Percentiles rank a stretch among this genome's conserved stretches.
phyloP scores from a whole-genome alignment of 495 filamentous ascomycete genomes.

The Podospora conica region DNA sequence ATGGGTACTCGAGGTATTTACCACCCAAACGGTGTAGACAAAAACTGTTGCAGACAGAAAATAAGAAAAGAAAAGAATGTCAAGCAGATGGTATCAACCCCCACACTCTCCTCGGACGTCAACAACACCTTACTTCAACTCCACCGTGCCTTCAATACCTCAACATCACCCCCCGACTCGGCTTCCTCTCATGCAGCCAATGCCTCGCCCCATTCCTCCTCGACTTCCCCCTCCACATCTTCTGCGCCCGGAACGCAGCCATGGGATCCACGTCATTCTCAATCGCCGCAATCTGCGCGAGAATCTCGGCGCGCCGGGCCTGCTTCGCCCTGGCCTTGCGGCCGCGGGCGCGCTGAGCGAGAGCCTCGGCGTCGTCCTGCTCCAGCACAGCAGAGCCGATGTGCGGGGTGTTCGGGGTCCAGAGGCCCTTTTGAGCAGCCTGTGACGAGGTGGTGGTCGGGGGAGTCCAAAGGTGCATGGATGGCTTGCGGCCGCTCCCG shows the following conservation, averaged over 20 bases:
- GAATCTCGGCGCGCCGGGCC: constrained; percentile 16
- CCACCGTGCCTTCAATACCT: constrained; percentile 17
- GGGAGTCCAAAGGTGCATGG: constrained; percentile 6
- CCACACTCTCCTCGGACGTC: neutral
- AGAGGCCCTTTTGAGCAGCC: constrained; percentile 7
- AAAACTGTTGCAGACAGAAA: neutral
- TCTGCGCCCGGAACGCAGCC: constrained; percentile 12
- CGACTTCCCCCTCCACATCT: constrained; percentile 14
- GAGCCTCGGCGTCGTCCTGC: constrained; percentile 21
- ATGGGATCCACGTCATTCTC: constrained; percentile 12
- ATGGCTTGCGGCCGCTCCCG: neutral
- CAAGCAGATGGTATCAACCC: neutral
- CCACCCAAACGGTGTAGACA: too few species aligned
- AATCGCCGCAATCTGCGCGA: constrained; percentile 20
- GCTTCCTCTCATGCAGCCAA: constrained; percentile 16
- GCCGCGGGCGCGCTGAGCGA: constrained; percentile 10
- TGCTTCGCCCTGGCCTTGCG: constrained; percentile 14
- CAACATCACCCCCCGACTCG: constrained; percentile 14
- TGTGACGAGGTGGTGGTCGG: neutral
- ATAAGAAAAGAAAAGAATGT: neutral
- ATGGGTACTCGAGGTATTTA: too few species aligned
- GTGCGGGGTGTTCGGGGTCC: neutral
- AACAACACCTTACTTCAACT: neutral
- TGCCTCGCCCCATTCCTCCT: constrained; percentile 3
- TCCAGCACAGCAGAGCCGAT: neutral